Evolutionary conservation across 2,329 filamentous ascomycete genomes (phyloP).

Genomic region (Cladosporium sp.): DNA sequence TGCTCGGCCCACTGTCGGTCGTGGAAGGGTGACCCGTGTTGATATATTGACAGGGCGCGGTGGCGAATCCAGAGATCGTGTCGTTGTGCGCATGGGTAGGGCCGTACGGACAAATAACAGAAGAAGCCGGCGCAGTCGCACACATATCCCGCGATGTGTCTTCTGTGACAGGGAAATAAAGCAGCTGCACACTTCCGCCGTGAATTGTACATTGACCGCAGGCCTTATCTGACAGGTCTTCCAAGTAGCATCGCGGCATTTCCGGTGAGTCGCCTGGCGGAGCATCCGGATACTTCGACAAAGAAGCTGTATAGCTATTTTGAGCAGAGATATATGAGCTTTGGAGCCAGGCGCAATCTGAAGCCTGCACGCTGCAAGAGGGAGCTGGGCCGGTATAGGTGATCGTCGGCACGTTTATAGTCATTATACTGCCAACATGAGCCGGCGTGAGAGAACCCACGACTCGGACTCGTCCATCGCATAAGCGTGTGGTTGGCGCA

Average conservation of each 20-base stretch:
- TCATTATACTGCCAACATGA: neutral
- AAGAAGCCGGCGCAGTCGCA: slow-evolving; percentile 2
- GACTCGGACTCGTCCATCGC: slow-evolving; percentile 7
- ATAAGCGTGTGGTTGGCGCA: slow-evolving; percentile 3
- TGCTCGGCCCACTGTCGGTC: slow-evolving; percentile 8
- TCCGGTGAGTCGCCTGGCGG: slow-evolving; percentile 3
- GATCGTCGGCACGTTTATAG: neutral
- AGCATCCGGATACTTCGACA: slow-evolving; percentile 1
- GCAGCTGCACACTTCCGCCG: slow-evolving; percentile 3
- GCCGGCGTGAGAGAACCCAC: slow-evolving; percentile 4
- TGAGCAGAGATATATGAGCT: slow-evolving; percentile 1
- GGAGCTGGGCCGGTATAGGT: slow-evolving; percentile 9
- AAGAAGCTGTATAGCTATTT: slow-evolving; percentile 1
- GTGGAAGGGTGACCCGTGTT: neutral
- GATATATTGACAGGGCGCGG: slow-evolving; percentile 5
- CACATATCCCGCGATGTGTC: slow-evolving; percentile 7
- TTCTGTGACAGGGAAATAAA: slow-evolving; percentile 7
- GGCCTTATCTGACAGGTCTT: neutral
- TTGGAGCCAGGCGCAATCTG: slow-evolving; percentile 7
- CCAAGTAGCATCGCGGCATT: slow-evolving; percentile 3
- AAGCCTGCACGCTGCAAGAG: slow-evolving; percentile 4
- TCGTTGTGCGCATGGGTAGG: slow-evolving; percentile 1
- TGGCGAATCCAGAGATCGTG: neutral
- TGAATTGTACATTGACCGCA: slow-evolving; percentile 10
- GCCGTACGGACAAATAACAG: slow-evolving; percentile 8